Conservation (phyloP, 164 flowering plant species). For the Hamamelis virginiana region DNA sequence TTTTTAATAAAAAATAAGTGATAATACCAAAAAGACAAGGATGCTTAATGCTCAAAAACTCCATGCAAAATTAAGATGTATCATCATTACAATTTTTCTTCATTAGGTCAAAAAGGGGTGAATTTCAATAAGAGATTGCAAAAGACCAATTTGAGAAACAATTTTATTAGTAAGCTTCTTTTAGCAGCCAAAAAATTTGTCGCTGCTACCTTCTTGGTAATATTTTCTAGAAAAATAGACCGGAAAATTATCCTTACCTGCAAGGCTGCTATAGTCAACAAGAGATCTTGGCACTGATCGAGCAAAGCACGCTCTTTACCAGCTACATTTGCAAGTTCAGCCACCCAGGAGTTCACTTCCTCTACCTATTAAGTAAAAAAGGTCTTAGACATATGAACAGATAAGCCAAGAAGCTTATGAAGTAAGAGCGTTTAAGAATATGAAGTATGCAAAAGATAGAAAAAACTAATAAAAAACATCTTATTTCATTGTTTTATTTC, state of each 20-base stretch:
- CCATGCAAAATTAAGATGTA: no score
- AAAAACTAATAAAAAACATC: no score
- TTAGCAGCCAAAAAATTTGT: no score
- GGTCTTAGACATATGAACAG: not conserved
- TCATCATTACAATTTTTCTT: no score
- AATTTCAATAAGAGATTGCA: no score
- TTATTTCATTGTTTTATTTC: no score
- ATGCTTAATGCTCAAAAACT: not conserved
- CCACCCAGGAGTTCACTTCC: conserved; percentile 45
- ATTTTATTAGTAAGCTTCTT: no score
- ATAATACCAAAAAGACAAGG: not conserved
- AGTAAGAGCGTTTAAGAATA: no score
- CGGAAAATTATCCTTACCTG: conserved; percentile 50
- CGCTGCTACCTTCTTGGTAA: no score
- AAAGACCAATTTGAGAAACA: no score
- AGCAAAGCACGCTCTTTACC: conserved; percentile 57
- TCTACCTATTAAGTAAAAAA: conserved; percentile 48
- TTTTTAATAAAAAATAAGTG: not conserved
- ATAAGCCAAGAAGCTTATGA: not conserved
- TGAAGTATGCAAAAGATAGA: no score
- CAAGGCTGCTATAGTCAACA: conserved; percentile 62
- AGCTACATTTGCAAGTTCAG: conserved; percentile 55
- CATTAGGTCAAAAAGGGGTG: no score
- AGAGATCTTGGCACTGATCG: conserved; percentile 55
- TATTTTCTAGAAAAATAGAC: not conserved